Evolutionary conservation across 768 basidiomycete genomes (phyloP), one percentile per base, ranked within the genome.

Genomic region (Tulasnella sp.): DNA sequence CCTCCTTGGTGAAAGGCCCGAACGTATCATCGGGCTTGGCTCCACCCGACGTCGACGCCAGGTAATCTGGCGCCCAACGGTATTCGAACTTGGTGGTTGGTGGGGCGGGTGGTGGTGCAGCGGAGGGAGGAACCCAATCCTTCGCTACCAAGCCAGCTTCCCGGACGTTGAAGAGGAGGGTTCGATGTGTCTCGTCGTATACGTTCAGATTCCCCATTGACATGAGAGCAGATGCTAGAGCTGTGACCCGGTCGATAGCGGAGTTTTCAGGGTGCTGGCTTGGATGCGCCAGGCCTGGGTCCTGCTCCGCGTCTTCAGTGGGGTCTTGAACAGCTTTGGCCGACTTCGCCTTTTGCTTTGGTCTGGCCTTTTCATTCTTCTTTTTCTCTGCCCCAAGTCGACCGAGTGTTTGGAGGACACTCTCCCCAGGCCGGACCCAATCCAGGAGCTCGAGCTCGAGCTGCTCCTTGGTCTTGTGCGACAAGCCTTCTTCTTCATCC

Each of bases 191-290:
- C 82, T 88, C 90, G 52, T 90, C 91, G 83, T 96, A 97, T 74
- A 96, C 88, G 80, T 96, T 94, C 22, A 87, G 86, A 78, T 97
- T 93, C 31, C 93, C 93, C 17, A 94, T 87, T 0, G 91, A 90
- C 90, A 97, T 91, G 79, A 96, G 87, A 45, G 87, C 90, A n/a
- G 93, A 95, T 7, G 94, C 93, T 71, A 94, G 88, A 83, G 93
- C 90, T 0, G 95, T 96, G 78, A 96, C 88, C 25, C 85, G 82
- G 81, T 94, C 92, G 81, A 97, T 93, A 69, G 79, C 79, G 73
- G 78, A 75, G 77, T 49, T 74, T 81, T 74, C 72, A 4, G 72
- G 72, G 52, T 74, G 72, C 22, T 49, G 45, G 8, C 34, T 40
- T 37, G 71, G 71, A 34, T 40, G 36, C 17, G 37, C 40, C n/a